Conservation (phyloP, 768 basidiomycete genomes). For the Leucosporidium creatinivorum region DNA sequence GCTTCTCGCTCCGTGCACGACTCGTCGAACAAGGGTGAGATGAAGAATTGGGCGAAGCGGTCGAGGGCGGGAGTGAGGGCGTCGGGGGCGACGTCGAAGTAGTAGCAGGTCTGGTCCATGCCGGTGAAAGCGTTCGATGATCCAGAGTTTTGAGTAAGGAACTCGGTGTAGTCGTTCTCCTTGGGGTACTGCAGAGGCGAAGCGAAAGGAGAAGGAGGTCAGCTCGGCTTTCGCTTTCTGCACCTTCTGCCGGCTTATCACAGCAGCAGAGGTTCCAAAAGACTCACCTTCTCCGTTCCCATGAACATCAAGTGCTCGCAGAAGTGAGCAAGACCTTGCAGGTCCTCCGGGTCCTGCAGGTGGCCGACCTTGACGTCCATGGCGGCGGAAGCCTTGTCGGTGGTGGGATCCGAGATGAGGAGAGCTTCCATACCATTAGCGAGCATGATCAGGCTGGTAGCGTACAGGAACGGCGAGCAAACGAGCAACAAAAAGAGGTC, state of each 20-base stretch:
- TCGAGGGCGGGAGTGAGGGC: constrained; percentile 40
- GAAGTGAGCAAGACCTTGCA: constrained; percentile 88
- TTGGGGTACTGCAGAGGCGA: constrained; percentile 64
- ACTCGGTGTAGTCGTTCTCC: constrained; percentile 90
- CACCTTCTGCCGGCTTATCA: no score
- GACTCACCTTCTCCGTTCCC: constrained; percentile 54
- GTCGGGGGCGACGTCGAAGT: constrained; percentile 56
- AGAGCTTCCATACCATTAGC: constrained; percentile 82
- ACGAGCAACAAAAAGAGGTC: neutral
- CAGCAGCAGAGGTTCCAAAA: neutral
- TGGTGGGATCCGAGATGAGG: constrained; percentile 70
- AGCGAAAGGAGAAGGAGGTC: neutral
- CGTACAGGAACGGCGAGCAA: neutral
- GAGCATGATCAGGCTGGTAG: constrained; percentile 59
- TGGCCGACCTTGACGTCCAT: constrained; percentile 93
- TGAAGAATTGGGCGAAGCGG: constrained; percentile 64
- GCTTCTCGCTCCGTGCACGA: constrained; percentile 82
- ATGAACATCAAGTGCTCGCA: constrained; percentile 96
- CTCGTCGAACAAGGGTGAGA: constrained; percentile 76
- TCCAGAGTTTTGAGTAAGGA: constrained; percentile 53
- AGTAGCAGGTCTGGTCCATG: constrained; percentile 84
- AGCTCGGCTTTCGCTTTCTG: neutral
- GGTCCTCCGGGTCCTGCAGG: constrained; percentile 84
- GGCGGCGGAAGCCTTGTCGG: constrained; percentile 92
- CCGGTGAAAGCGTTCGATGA: constrained; percentile 87